Conservation (phyloP, 495 filamentous ascomycete species). For the Lophium mytilinum region DNA sequence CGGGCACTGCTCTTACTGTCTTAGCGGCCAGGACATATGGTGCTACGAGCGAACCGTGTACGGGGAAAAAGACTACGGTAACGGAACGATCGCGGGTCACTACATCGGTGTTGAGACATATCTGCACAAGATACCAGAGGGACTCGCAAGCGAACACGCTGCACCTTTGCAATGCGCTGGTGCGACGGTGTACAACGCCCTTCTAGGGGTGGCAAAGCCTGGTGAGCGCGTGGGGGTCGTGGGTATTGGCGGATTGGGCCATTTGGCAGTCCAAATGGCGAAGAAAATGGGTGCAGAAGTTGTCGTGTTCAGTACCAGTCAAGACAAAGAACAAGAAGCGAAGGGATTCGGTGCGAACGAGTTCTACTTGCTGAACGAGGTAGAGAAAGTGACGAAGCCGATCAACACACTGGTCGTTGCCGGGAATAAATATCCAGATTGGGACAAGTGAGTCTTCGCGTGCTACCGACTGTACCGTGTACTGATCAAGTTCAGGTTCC, state of each 20-base stretch:
- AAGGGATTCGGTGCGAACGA: constrained; percentile 30
- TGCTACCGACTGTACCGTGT: background rate
- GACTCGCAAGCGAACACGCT: constrained; percentile 11
- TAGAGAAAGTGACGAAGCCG: constrained; percentile 24
- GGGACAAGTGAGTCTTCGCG: constrained; percentile 14
- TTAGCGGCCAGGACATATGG: constrained; percentile 16
- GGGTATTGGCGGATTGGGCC: constrained; percentile 55
- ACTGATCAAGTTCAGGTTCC: constrained; percentile 6
- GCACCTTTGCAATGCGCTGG: constrained; percentile 25
- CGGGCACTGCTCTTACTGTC: constrained; percentile 25
- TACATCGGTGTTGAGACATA: constrained; percentile 22
- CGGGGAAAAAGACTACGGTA: constrained; percentile 15
- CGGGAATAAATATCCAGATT: constrained; percentile 27
- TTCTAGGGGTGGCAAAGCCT: constrained; percentile 38
- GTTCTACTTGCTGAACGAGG: constrained; percentile 29
- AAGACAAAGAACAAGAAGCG: constrained; percentile 32
- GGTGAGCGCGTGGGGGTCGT: constrained; percentile 51
- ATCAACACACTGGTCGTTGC: constrained; percentile 28
- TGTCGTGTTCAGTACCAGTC: constrained; percentile 30
- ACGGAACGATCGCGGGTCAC: constrained; percentile 20
- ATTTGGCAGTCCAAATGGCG: constrained; percentile 48
- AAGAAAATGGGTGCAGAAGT: constrained; percentile 30
- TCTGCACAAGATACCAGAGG: constrained; percentile 21
- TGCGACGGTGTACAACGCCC: constrained; percentile 39
- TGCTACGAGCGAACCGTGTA: constrained; percentile 15